Percentiles rank a stretch among this genome's conserved stretches.
These are phyloP conservation scores for Diplodia sapinea DNA, from an alignment of 2,329 filamentous ascomycete genomes.

Conservation along the genomic window DNA sequence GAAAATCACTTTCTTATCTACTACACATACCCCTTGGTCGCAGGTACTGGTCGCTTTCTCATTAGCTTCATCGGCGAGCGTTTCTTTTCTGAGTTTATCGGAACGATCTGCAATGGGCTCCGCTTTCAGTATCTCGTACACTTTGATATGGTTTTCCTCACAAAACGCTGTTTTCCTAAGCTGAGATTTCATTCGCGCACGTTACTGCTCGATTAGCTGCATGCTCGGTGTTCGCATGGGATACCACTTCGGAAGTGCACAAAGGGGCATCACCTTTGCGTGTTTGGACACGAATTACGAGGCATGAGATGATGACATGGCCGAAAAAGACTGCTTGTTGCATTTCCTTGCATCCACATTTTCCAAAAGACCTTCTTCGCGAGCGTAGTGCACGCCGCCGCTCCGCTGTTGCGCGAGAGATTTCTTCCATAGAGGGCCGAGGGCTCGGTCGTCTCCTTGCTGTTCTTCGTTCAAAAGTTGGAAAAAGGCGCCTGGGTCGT, in stretches of 20 bases:
- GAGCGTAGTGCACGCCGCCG: constrained; percentile 24
- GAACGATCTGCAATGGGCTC: constrained; percentile 22
- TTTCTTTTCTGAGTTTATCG: constrained; percentile 30
- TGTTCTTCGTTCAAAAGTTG: background rate
- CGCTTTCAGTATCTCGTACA: constrained; percentile 29
- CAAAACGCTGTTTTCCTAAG: constrained; percentile 18
- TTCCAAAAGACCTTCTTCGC: background rate
- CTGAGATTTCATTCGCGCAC: constrained; percentile 19
- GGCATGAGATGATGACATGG: constrained; percentile 25
- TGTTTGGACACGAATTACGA: constrained; percentile 14
- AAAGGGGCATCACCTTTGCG: constrained; percentile 17
- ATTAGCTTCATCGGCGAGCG: constrained; percentile 28
- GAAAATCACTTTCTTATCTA: constrained; percentile 30
- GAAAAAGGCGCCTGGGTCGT: background rate
- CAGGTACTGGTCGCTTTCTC: constrained; percentile 29
- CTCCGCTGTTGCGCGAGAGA: constrained; percentile 15
- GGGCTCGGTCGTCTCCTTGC: constrained; percentile 7
- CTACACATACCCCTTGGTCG: constrained; percentile 30
- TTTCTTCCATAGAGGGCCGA: constrained; percentile 13
- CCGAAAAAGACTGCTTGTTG: constrained; percentile 17
- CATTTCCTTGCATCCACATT: constrained; percentile 4
- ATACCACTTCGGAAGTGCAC: constrained; percentile 4
- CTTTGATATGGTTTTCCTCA: constrained; percentile 24
- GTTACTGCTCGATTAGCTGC: constrained; percentile 20
- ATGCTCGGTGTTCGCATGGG: constrained; percentile 9